Base-by-base conservation (phyloP, 2,329 filamentous ascomycete genomes). In the Helminthosporium solani region DNA sequence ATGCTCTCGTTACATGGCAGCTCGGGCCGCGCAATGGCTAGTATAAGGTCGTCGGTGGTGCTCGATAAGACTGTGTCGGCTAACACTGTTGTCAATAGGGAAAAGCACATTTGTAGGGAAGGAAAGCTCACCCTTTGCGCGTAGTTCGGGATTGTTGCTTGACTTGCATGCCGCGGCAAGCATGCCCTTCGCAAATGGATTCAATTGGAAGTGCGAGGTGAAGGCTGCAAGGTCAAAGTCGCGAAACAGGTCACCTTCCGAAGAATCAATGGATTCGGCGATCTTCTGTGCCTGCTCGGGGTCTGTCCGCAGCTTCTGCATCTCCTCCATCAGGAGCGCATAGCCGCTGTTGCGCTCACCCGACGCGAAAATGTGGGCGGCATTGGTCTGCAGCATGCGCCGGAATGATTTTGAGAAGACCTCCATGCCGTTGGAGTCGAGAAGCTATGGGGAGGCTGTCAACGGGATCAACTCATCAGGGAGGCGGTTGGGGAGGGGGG, bases 341-440 rank as follows among this genome's bases (percentile, higher is more conserved):
- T 96, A 95, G 71, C 88, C 95, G 52, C 87, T 88, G 45, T 83
- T 81, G 72, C 90, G 82, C 61, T 83, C 88, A 44, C 85, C 78
- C 53, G 87, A 84, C 41, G 90, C 86, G 68, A 97, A 97, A 69
- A 99, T 94, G 65, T 94, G 86, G 54, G 86, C 78, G 63, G 91
- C 90, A 83, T 96, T 96, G 74, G 86, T 86, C 73, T 87, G 87
- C 67, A 99, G 83, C 69, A 97, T 80, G 73, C 92, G 89, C 72
- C 90, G 86, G 74, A 99, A 95, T 73, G 94, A 96, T 78, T 91
- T 95, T 50, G 89, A 85, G 71, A 91, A 96, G 68, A 96, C 90
- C 80, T 99, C 95, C 92, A 99, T 99, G 68, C 91, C 91, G 90
- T 95, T 86, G 65, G 92, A 91, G 83, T 96, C 86, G 76, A 97